Conservation (phyloP, 108 stramenopile genomes). For the Nitzschia putrida region DNA sequence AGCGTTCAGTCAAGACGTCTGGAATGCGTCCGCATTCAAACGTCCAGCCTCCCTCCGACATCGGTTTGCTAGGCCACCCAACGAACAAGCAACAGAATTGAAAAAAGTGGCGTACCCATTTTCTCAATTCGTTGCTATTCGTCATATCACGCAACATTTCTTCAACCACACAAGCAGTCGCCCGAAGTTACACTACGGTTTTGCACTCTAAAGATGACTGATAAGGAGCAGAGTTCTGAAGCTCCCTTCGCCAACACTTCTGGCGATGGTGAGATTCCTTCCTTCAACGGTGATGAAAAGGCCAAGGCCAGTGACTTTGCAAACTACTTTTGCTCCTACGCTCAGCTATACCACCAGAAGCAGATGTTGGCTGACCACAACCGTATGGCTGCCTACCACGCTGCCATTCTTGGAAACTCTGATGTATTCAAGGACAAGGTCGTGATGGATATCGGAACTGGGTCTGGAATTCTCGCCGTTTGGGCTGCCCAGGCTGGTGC, state of each 20-base stretch:
- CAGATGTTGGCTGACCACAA: slow-evolving; percentile 98
- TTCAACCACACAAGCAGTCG: too few species aligned
- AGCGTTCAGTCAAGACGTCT: too few species aligned
- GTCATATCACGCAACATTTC: too few species aligned
- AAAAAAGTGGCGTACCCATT: too few species aligned
- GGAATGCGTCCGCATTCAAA: too few species aligned
- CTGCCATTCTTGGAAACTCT: slow-evolving; percentile 92
- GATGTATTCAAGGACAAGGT: slow-evolving; percentile 94
- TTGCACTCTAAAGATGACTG: slow-evolving; percentile 1
- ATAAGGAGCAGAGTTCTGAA: background rate
- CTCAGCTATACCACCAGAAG: slow-evolving; percentile 97
- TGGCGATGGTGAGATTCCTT: slow-evolving; percentile 74
- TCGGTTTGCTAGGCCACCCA: too few species aligned
- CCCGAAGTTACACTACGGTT: too few species aligned
- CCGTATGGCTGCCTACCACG: slow-evolving; percentile 97
- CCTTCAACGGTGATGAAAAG: slow-evolving; percentile 75
- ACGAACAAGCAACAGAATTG: too few species aligned
- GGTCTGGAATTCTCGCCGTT: slow-evolving; percentile 93
- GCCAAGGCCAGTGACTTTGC: slow-evolving; percentile 92
- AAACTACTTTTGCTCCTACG: slow-evolving; percentile 95
- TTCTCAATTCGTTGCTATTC: too few species aligned
- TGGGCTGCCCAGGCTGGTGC: slow-evolving; percentile 99
- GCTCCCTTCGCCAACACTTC: slow-evolving; percentile 64
- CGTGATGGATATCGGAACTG: slow-evolving; percentile 98
- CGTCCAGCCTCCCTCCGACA: too few species aligned